Evolutionary conservation across 139 green algal species (phyloP), one percentile per base, ranked within the genome.

Genomic region (Pseudopediastrum boryanum): DNA sequence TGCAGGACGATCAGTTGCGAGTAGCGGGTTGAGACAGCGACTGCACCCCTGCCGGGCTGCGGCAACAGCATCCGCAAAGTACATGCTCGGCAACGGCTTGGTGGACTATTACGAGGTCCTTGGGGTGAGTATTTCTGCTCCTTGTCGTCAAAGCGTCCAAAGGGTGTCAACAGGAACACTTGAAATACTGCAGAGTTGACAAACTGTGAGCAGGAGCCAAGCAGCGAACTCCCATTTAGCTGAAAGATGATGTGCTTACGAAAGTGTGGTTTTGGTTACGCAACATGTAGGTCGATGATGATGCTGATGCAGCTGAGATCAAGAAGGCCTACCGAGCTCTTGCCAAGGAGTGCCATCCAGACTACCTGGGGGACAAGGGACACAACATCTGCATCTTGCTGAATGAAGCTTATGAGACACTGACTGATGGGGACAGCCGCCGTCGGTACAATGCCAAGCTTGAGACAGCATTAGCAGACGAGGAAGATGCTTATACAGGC

Each of bases 351-450:
- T 97, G 93, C 80, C 93, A 97, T 50, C 86, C 85, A 16, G 89
- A 93, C 77, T 88, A 92, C 33, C 48, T 89, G 36, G 90, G 90
- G 0, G 89, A 94, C 3, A 54, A 86, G 56, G 94, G 92, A 8
- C 94, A 96, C 74, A 81, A 95, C 63, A 86, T 96, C 25, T 97
- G 93, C 77, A 91, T 97, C 29, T 65, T 97, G 21, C 79, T 97
- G 2, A 97, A 97, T 74, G 94, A 97, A 85, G 91, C 76, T 0
- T 82, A 82, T 19, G 76, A 82, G 51, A 52, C 86, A 6, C 81
- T 95, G 38, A 92, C 69, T 9, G 87, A 96, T 38, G 65, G 72
- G 0, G 74, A 88, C 5, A 35, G 78, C 7, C 75, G 91, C 21
- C 13, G 33, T 19, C 84, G 41, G 0, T 97, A 96, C 79, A 93